Percentiles rank a stretch among this genome's conserved stretches.
These are phyloP conservation scores for Acanthamoeba healyi DNA, from an alignment of 208 protist genomes.

Conservation along the genomic window DNA sequence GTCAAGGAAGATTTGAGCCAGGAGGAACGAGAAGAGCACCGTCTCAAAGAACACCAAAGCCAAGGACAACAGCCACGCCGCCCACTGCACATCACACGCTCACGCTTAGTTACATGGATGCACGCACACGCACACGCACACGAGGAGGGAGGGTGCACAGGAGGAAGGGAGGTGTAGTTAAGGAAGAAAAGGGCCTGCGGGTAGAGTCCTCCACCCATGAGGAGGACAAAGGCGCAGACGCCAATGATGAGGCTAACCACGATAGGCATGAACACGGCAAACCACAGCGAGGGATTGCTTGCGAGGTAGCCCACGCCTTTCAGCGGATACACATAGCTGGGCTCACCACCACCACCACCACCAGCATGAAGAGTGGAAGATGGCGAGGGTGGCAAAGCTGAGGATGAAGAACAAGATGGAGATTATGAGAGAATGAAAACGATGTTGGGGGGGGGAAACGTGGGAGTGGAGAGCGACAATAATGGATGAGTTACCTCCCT, in stretches of 20 bases:
- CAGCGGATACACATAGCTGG: neutral
- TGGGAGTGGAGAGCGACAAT: too few relatives aligned
- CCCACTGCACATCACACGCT: neutral
- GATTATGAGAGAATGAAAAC: too few relatives aligned
- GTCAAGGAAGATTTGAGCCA: neutral
- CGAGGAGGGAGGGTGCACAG: neutral
- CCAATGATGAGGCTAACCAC: neutral
- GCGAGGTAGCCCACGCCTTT: neutral
- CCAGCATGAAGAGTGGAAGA: too few relatives aligned
- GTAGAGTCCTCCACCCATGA: neutral
- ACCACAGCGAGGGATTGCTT: neutral
- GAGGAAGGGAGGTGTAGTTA: neutral
- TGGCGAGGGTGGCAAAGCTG: too few relatives aligned
- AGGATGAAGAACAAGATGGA: too few relatives aligned
- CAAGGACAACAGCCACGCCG: neutral
- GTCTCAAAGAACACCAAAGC: slow-evolving; percentile 7
- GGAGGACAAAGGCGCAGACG: neutral
- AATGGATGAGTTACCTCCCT: too few relatives aligned
- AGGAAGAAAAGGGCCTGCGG: slow-evolving; percentile 10
- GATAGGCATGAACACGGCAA: slow-evolving; percentile 1
- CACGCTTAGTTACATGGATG: neutral
- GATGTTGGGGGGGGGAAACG: too few relatives aligned
- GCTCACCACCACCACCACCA: neutral
- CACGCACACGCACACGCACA: neutral
- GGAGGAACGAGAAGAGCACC: neutral